Conservation (phyloP, 768 basidiomycete species). For the Auriscalpium vulgare region DNA sequence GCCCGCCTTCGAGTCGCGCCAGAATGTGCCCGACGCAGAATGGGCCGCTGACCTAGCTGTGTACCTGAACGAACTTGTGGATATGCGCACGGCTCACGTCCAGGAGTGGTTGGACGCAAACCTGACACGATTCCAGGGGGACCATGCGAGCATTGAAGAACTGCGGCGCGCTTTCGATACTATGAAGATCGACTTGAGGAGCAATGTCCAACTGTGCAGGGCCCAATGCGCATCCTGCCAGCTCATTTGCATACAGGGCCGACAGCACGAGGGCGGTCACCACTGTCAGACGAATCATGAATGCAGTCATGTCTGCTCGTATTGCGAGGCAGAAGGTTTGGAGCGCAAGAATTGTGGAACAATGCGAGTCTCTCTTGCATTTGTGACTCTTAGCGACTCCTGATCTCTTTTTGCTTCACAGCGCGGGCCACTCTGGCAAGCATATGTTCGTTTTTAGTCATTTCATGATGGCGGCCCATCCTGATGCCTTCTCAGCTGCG, state of each 20-base stretch:
- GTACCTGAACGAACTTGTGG: slow-evolving; percentile 32
- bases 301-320: slow-evolving; percentile 39
- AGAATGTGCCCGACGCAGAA: slow-evolving; percentile 28
- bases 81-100: slow-evolving; percentile 40
- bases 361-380: slow-evolving; percentile 28
- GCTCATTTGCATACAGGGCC: slow-evolving; percentile 38
- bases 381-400: background rate
- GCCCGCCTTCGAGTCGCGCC: slow-evolving; percentile 25
- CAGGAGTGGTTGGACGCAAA: slow-evolving; percentile 45
- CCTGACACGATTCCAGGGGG: slow-evolving; percentile 35
- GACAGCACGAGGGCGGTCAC: slow-evolving; percentile 39
- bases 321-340: slow-evolving; percentile 26
- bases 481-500: slow-evolving; percentile 33
- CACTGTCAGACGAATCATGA: slow-evolving; percentile 43
- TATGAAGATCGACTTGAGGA: slow-evolving; percentile 36
- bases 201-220: slow-evolving; percentile 41
- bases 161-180: slow-evolving; percentile 37
- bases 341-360: slow-evolving; percentile 34
- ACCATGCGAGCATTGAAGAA: slow-evolving; percentile 36
- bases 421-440: slow-evolving; percentile 50
- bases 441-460: slow-evolving; percentile 36
- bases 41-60: slow-evolving; percentile 33
- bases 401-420: slow-evolving; percentile 14
- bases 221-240: slow-evolving; percentile 40
- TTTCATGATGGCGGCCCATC: background rate